Evolutionary conservation across 352 stramenopile species (phyloP).

Genomic region (Elongisporangium undulatum): DNA sequence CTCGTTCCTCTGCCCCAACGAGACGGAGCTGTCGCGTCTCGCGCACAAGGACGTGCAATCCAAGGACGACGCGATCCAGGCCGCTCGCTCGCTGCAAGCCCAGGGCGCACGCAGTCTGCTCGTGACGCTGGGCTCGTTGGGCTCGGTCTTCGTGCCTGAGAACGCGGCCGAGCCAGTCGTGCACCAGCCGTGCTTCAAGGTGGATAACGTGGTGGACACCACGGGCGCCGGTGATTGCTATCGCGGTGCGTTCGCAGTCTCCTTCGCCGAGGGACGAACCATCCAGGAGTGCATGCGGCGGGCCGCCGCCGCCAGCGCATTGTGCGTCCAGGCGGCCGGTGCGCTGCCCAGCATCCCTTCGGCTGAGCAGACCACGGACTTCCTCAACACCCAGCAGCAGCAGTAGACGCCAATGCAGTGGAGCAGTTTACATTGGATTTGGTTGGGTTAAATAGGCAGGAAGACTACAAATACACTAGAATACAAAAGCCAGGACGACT

Average conservation of each 20-base stretch:
- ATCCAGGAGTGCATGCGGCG: slow-evolving; percentile 49
- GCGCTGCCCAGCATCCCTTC: slow-evolving; percentile 69
- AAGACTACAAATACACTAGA: neutral
- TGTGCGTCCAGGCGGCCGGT: slow-evolving; percentile 62
- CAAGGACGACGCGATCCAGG: slow-evolving; percentile 42
- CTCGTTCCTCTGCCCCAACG: slow-evolving; percentile 71
- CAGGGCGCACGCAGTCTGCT: slow-evolving; percentile 52
- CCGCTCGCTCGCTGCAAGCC: slow-evolving; percentile 41
- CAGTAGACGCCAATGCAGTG: neutral
- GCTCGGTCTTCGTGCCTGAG: slow-evolving; percentile 59
- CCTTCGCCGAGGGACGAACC: slow-evolving; percentile 35
- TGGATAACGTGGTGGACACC: slow-evolving; percentile 68
- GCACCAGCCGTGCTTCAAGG: slow-evolving; percentile 44
- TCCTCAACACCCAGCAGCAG: slow-evolving; percentile 18
- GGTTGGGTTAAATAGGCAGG: neutral
- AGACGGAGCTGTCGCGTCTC: slow-evolving; percentile 65
- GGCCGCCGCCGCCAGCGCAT: slow-evolving; percentile 50
- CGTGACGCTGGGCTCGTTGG: slow-evolving; percentile 61
- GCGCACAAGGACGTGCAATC: slow-evolving; percentile 29
- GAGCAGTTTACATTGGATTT: neutral
- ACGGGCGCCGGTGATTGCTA: slow-evolving; percentile 81
- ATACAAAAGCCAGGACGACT: neutral
- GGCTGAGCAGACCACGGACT: slow-evolving; percentile 18
- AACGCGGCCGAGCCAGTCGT: slow-evolving; percentile 17
- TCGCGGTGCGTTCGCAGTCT: slow-evolving; percentile 62